phyloP scores from a whole-genome alignment of 805 yeast genomes.

The Ogataea trehalophila region DNA sequence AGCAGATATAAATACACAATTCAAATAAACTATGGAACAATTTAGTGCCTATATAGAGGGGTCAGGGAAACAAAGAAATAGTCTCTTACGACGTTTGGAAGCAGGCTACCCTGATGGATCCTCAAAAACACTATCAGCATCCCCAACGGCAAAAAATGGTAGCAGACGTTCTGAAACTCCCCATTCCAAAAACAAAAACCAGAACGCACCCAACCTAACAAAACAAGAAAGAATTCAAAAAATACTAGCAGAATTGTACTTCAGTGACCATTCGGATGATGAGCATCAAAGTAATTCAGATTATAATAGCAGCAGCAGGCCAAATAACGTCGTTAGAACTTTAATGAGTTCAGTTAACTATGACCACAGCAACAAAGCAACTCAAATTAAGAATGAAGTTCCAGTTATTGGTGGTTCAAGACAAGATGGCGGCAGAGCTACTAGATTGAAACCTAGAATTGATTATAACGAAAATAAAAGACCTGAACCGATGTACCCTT shows the following conservation, averaged over 20 bases:
- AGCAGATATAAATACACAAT: not conserved
- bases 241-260: conserved; percentile 18
- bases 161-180: not conserved
- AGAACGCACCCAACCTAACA: not conserved
- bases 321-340: too few relatives aligned
- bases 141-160: not conserved
- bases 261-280: conserved; percentile 23
- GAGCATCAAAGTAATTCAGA: conserved; percentile 6
- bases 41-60: conserved; percentile 14
- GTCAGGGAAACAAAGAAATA: conserved; percentile 10
- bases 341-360: too few relatives aligned
- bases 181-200: not conserved
- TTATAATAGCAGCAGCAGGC: conserved; percentile 4
- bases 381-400: too few relatives aligned
- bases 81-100: conserved; percentile 7
- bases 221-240: conserved; percentile 11
- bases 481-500: not conserved
- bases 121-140: conserved; percentile 1
- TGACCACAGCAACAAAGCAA: too few relatives aligned
- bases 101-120: conserved; percentile 3
- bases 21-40: conserved; percentile 10
- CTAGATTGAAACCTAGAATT: conserved; percentile 16
- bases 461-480: conserved; percentile 25
- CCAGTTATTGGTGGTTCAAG: too few relatives aligned
- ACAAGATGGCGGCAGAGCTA: conserved; percentile 5